A percentile compares a stretch with the other conserved stretches of the same genome.
Evolutionary conservation across 371 early-diverging fungal species (phyloP).

Genomic region (Zychaea mexicana): DNA sequence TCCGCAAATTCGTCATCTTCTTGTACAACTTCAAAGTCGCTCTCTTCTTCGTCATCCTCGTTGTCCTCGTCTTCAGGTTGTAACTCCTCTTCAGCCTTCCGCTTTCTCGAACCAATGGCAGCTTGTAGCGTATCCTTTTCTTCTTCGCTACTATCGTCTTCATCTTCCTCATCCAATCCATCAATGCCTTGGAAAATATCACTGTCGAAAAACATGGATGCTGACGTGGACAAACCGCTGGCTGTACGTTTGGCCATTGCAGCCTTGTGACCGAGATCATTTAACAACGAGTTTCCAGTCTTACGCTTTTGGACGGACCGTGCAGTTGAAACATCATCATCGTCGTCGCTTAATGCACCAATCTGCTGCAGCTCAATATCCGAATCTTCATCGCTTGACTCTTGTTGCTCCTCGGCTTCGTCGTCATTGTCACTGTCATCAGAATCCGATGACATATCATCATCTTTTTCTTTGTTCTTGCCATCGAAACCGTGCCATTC

Average conservation of each 20-base stretch:
- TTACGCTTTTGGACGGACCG: conserved; percentile 26
- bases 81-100: conserved; percentile 49
- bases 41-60: conserved; percentile 44
- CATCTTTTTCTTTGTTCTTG: conserved; percentile 50
- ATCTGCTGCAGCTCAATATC: conserved; percentile 21
- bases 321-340: background rate
- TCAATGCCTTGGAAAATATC: conserved; percentile 81
- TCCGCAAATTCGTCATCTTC: conserved; percentile 54
- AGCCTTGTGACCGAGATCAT: conserved; percentile 64
- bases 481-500: conserved; percentile 74
- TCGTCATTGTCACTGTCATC: conserved; percentile 35
- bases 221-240: conserved; percentile 74
- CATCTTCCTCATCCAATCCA: conserved; percentile 59
- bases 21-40: conserved; percentile 65
- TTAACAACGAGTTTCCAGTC: conserved; percentile 55
- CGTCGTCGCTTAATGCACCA: conserved; percentile 1
- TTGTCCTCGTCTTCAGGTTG: conserved; percentile 36
- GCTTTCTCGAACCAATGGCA: conserved; percentile 29
- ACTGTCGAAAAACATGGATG: conserved; percentile 92
- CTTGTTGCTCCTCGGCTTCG: conserved; percentile 12
- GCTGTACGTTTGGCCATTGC: conserved; percentile 53
- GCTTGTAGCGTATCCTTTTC: conserved; percentile 31
- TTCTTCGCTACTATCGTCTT: conserved; percentile 41
- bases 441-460: conserved; percentile 25
- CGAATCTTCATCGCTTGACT: conserved; percentile 21